These are phyloP conservation scores for Xylariaceae sp. DNA, from an alignment of 2,329 filamentous ascomycete species.

Conservation along the genomic window DNA sequence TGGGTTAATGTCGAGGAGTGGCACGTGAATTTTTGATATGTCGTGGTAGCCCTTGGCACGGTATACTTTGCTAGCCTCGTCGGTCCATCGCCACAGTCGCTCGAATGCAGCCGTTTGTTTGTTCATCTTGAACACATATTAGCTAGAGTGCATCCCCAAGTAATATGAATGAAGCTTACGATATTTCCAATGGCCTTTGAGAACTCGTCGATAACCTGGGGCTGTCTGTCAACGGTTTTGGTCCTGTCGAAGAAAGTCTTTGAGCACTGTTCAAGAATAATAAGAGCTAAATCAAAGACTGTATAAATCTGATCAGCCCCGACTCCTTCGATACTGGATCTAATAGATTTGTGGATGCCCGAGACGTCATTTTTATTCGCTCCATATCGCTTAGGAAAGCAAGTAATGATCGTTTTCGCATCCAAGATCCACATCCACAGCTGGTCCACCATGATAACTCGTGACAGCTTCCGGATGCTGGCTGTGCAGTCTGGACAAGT, in stretches of 20 bases:
- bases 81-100: slow-evolving; percentile 46
- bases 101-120: slow-evolving; percentile 48
- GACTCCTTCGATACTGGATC: slow-evolving; percentile 38
- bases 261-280: slow-evolving; percentile 50
- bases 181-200: slow-evolving; percentile 48
- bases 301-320: slow-evolving; percentile 41
- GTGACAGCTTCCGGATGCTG: slow-evolving; percentile 20
- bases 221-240: slow-evolving; percentile 39
- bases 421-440: slow-evolving; percentile 53
- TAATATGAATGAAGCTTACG: no score
- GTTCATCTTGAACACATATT: no score
- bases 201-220: slow-evolving; percentile 50
- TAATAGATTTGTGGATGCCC: slow-evolving; percentile 49
- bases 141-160: no score
- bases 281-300: slow-evolving; percentile 49
- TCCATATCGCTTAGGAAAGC: slow-evolving; percentile 51
- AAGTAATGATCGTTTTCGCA: slow-evolving; percentile 46
- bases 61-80: slow-evolving; percentile 33
- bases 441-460: slow-evolving; percentile 51
- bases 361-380: slow-evolving; percentile 48
- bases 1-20: slow-evolving; percentile 48
- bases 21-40: slow-evolving; percentile 35
- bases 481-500: slow-evolving; percentile 12
- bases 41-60: slow-evolving; percentile 27
- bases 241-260: slow-evolving; percentile 49